These are phyloP conservation scores for Phialophora expanda DNA, from an alignment of 2,329 filamentous ascomycete genomes.

Conservation along the genomic window DNA sequence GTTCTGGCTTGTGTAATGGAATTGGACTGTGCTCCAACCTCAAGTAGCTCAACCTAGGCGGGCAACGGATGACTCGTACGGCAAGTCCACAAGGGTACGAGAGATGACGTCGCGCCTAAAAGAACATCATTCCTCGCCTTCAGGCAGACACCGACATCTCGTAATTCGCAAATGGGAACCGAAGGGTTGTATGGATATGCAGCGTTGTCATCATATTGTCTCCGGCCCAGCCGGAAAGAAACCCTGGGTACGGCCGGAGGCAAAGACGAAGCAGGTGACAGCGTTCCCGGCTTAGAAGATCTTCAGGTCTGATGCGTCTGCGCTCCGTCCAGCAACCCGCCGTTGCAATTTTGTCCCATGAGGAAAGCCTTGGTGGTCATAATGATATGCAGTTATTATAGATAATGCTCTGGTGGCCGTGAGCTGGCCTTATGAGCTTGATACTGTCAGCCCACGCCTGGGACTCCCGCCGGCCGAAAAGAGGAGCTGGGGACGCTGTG, in stretches of 20 bases:
- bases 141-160: constrained; percentile 23
- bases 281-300: neutral
- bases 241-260: constrained; percentile 8
- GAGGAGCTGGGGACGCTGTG: neutral
- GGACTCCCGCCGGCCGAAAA: neutral
- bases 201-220: constrained; percentile 21
- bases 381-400: neutral
- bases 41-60: constrained; percentile 10
- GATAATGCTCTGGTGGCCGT: neutral
- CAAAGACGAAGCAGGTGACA: constrained; percentile 1
- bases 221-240: constrained; percentile 20
- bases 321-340: constrained; percentile 7
- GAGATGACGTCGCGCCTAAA: constrained; percentile 29
- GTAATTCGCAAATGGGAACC: constrained; percentile 9
- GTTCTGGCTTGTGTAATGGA: constrained; percentile 17
- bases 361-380: neutral
- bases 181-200: constrained; percentile 9
- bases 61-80: constrained; percentile 13
- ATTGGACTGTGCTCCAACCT: neutral
- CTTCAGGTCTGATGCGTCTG: constrained; percentile 2
- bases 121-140: constrained; percentile 11
- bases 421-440: constrained; percentile 16
- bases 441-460: constrained; percentile 11
- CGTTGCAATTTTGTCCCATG: neutral
- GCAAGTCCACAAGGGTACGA: constrained; percentile 4